Evolutionary conservation across 768 basidiomycete species (phyloP), one percentile per base, ranked within the genome.

Genomic region (Trametes sanguinea): DNA sequence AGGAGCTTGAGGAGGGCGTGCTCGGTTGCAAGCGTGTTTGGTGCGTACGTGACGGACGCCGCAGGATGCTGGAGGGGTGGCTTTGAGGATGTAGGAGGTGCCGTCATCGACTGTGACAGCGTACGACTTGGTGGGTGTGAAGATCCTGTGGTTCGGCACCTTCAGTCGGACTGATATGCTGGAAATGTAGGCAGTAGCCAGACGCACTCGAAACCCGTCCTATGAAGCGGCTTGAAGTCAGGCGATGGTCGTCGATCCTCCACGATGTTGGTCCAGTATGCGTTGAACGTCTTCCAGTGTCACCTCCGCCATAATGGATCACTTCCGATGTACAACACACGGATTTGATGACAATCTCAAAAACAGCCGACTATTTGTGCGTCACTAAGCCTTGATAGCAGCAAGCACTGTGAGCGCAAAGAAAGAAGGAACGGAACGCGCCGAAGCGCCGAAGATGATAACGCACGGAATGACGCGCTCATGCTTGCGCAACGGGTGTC

Each of bases 41-140:
- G 68, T 2, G 57, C 44, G 44, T 71, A 68, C n/a, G 63, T 13
- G 4, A 57, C 52, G 8, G 55, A 22, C 2, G 54, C 13, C 7
- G 54, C 7, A n/a, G 5, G 60, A 35, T 0, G 57, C 9, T 9
- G 69, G 46, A 1, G 54, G 51, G 13, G 63, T 42, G 39, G 65
- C 63, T 53, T 66, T 64, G 39, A 72, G 59, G 2, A 67, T 57
- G 61, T 72, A 69, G 4, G 64, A 47, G 0, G 63, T 59, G 17
- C 61, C 67, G 54, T 71, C 66, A 22, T 57, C 43, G 9, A 65
- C 65, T 57, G 61, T 13, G 54, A 72, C 6, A 64, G 50, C 1
- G 67, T 76, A 69, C 64, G 72, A 55, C 71, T 75, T 65, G 1
- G 67, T 57, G 4, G 59, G 58, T 13, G 66, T 67, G 53, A 71